Base-by-base conservation (phyloP, 192 early-diverging fungal genomes). In the Linnemannia zychae region DNA sequence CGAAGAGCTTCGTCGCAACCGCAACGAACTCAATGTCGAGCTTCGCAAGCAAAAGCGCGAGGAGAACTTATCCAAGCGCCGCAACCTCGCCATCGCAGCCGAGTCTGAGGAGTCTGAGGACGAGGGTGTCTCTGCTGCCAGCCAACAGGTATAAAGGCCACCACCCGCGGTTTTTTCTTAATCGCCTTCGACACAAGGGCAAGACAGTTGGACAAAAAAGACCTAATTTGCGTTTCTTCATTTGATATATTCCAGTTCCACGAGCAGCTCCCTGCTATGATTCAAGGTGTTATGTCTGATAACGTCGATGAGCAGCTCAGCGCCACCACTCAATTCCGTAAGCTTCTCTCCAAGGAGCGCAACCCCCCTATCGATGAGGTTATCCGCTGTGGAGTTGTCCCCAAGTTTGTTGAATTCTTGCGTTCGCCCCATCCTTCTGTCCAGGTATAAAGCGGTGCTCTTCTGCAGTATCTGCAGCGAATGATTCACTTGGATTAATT, bases 311-410 rank as follows among this genome's bases (percentile, higher is more conserved):
- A 90, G 34, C 97, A 99, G 88, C 87, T 97, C 47, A 76, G 90
- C 16, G 93, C 97, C 17, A 97, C 96, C 37, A 93, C 94, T 17
- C 93, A 93, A 72, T 99, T 99, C 91, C 92, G 98, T 86, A 98
- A 98, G 90, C 90, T 99, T 31, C 93, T 99, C 47, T 99, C 97
- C 34, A 92, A 94, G 92, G 97, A 98, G 88, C 93, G 93, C 76
- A 96, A 97, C 89, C 98, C 98, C 53, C 98, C 98, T 31, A 99
- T 99, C 84, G 96, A 96, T 71, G 94, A 98, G 87, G 97, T 99
- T 75, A 99, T 99, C 78, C 91, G 90, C 76, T 96, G 94, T 85
- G 96, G 96, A 18, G 98, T 98, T 36, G 96, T 99, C 47, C 95
- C 97, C 13, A 91, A 94, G 52, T 99, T 99, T 90, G 97, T 99